These are phyloP conservation scores for Ophiostoma tasmaniense DNA, from an alignment of 2,329 filamentous ascomycete genomes.

Conservation along the genomic window DNA sequence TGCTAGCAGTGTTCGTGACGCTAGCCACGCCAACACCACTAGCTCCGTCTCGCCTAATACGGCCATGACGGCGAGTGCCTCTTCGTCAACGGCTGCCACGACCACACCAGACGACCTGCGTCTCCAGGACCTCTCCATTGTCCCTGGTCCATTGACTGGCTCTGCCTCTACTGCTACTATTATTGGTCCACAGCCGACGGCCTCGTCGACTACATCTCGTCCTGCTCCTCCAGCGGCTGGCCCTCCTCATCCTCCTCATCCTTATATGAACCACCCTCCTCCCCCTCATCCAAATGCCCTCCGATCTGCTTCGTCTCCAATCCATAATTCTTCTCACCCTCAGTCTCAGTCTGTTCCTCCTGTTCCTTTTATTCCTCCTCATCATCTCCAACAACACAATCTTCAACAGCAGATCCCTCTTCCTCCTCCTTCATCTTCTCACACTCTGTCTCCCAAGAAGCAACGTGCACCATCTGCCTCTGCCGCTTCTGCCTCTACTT, in stretches of 20 bases:
- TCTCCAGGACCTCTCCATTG: conserved; percentile 6
- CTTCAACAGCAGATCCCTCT: conserved; percentile 5
- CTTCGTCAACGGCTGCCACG: conserved; percentile 3
- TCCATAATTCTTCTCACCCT: not conserved
- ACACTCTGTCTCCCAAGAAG: conserved; percentile 10
- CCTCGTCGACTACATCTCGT: conserved; percentile 2
- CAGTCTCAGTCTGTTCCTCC: not conserved
- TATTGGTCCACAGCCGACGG: not conserved
- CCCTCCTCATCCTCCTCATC: conserved; percentile 7
- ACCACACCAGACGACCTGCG: conserved; percentile 3
- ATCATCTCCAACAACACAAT: not conserved
- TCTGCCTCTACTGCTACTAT: not conserved
- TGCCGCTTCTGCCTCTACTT: not conserved
- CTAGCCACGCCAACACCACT: not conserved
- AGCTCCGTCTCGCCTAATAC: conserved; percentile 4
- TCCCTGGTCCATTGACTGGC: not conserved
- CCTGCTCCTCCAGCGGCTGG: conserved; percentile 15
- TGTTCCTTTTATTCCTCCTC: not conserved
- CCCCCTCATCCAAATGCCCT: not conserved
- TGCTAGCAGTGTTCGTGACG: not conserved
- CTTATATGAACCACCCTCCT: conserved; percentile 4
- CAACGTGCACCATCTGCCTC: conserved; percentile 13
- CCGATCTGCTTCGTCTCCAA: not conserved
- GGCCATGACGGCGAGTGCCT: not conserved
- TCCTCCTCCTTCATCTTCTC: not conserved